These are phyloP conservation scores for Rhodofomes roseus DNA, from an alignment of 1,284 basidiomycete genomes.

Conservation along the genomic window DNA sequence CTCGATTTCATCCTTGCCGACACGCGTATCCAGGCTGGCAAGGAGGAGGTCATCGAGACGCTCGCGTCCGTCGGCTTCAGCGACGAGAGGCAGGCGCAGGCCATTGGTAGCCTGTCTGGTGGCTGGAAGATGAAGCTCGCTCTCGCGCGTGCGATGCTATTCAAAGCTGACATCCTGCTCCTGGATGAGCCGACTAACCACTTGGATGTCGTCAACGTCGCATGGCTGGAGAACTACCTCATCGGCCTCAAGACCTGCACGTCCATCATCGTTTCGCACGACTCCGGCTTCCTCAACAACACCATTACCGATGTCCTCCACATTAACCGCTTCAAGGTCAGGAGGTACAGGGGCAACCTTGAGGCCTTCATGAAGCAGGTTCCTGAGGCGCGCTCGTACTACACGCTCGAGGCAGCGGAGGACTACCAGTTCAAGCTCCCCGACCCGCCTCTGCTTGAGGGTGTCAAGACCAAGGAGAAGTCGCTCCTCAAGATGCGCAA, in stretches of 20 bases:
- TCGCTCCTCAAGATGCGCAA: conserved; percentile 96
- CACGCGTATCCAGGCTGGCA: conserved; percentile 74
- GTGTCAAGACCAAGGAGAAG: conserved; percentile 99
- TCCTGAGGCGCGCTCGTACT: conserved; percentile 98
- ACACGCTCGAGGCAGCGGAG: conserved; percentile 90
- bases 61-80: conserved; percentile 91
- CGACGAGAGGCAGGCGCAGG: conserved; percentile 79
- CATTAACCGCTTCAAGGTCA: conserved; percentile 98
- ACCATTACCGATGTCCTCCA: conserved; percentile 98
- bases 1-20: conserved; percentile 87
- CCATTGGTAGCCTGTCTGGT: conserved; percentile 93
- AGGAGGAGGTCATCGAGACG: conserved; percentile 76
- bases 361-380: conserved; percentile 93
- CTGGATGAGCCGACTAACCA: conserved; percentile 99
- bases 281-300: conserved; percentile 98
- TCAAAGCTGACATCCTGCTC: conserved; percentile 96
- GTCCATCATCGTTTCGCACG: conserved; percentile 98
- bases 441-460: conserved; percentile 92
- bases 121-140: conserved; percentile 99
- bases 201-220: conserved; percentile 95
- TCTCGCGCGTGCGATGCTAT: conserved; percentile 96
- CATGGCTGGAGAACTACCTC: conserved; percentile 97
- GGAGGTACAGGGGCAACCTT: conserved; percentile 96
- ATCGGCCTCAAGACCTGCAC: conserved; percentile 87
- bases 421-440: conserved; percentile 98